A percentile compares a stretch with the other conserved stretches of the same genome.
These are phyloP conservation scores for Hippophae rhamnoides DNA, from an alignment of 306 rosid genomes.

Conservation along the genomic window DNA sequence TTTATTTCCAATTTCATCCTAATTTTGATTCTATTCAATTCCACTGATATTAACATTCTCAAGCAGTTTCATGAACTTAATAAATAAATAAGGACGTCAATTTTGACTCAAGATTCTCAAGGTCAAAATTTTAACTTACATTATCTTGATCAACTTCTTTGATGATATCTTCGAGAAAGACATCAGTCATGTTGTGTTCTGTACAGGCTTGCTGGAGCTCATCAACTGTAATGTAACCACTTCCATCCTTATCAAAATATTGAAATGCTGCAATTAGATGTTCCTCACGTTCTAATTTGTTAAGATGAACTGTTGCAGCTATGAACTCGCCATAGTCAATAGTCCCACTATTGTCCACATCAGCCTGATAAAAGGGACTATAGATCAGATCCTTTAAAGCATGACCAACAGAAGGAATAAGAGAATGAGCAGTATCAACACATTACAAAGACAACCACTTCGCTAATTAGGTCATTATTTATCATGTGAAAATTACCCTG, in stretches of 20 bases:
- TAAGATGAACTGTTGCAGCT: slow-evolving; percentile 95
- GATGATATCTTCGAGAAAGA: slow-evolving; percentile 75
- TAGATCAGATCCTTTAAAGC: too few relatives aligned
- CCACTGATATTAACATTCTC: too few relatives aligned
- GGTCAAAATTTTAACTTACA: slow-evolving; percentile 34
- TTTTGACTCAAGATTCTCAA: neutral
- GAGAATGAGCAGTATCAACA: too few relatives aligned
- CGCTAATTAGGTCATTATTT: too few relatives aligned
- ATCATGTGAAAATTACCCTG: too few relatives aligned
- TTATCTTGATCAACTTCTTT: slow-evolving; percentile 95
- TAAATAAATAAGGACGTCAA: too few relatives aligned
- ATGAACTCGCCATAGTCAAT: slow-evolving; percentile 94
- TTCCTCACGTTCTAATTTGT: slow-evolving; percentile 94
- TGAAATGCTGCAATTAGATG: slow-evolving; percentile 87
- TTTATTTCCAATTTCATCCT: too few relatives aligned
- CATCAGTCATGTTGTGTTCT: slow-evolving; percentile 83
- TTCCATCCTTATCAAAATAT: slow-evolving; percentile 87
- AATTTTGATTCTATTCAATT: too few relatives aligned
- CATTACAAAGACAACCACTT: too few relatives aligned
- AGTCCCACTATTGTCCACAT: slow-evolving; percentile 92
- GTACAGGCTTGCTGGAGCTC: slow-evolving; percentile 93
- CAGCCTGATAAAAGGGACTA: slow-evolving; percentile 52
- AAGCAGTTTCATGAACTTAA: too few relatives aligned
- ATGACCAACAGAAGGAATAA: too few relatives aligned
- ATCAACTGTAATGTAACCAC: slow-evolving; percentile 94